Base-by-base conservation (phyloP, 768 basidiomycete species). In the Termitomyces sp. region DNA sequence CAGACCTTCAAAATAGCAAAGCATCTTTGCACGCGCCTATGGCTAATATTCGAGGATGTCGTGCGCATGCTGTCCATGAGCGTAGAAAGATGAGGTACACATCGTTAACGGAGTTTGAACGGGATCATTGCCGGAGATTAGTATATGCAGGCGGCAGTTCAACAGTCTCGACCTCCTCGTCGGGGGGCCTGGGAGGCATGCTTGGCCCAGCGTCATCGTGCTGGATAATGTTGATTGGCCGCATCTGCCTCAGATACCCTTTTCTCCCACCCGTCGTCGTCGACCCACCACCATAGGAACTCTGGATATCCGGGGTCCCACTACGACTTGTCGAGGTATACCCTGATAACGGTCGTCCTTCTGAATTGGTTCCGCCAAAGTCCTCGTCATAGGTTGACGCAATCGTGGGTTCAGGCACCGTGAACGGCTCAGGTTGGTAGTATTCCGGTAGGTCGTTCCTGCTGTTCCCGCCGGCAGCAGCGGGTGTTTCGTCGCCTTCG, bases 81-180 rank as follows among this genome's bases (percentile, higher is more conserved):
- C 15, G 39, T 26, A 13, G 4, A 26, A 48, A 39, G 39, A 39
- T 18, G n/a, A 31, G 2, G 2, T 49, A 6, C 10, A 49, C 1
- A 33, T 33, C 16, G 24, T 36, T n/a, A 3, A 33, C n/a, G 9
- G 16, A 13, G 22, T 22, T 3, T 7, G 12, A 28, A 51, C 16
- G 10, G 10, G 29, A 49, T 66, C 52, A 65, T 24, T 62, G 75
- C 58, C 72, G 70, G 50, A 92, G 75, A 59, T 88, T 81, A 28
- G 87, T 90, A 70, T 93, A 93, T 31, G 89, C 89, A 2, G 90
- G 90, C 15, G 90, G 90, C 50, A 93, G 77, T 70, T 93, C 91
- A 47, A 93, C 82, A 44, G 89, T 91, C 70, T 89, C 90, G 16
- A 81, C 67, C 61, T 83, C 81, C 18, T 70, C 72, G 16, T 66